phyloP scores from a whole-genome alignment of 129 eudicot genomes.

The Sambucus nigra region DNA sequence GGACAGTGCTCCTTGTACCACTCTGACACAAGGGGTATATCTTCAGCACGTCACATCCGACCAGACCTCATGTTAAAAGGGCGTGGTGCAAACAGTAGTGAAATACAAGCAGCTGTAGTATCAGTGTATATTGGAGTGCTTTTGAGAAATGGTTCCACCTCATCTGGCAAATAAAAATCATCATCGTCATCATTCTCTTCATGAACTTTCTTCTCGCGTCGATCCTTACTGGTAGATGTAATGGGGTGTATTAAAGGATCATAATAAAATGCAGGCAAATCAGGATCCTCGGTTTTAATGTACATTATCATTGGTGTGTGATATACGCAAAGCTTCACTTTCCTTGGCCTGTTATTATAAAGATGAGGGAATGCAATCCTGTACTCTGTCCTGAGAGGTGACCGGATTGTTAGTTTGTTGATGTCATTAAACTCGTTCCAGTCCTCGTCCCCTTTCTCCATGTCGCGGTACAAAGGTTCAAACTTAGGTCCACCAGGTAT shows the following conservation, averaged over 20 bases:
- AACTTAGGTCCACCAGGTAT: slow-evolving; percentile 99
- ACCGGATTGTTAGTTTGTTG: slow-evolving; percentile 85
- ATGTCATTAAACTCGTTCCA: slow-evolving; percentile 99
- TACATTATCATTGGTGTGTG: slow-evolving; percentile 99
- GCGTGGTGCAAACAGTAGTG: slow-evolving; percentile 89
- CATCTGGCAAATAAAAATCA: slow-evolving; percentile 88
- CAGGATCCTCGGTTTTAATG: slow-evolving; percentile 99
- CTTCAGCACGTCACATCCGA: slow-evolving; percentile 97
- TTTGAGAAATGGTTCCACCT: slow-evolving; percentile 71
- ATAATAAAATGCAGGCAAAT: slow-evolving; percentile 90
- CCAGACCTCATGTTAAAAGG: slow-evolving; percentile 99
- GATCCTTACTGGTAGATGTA: slow-evolving; percentile 53
- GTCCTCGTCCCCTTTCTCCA: slow-evolving; percentile 99
- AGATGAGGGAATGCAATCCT: slow-evolving; percentile 96
- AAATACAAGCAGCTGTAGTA: slow-evolving; percentile 97
- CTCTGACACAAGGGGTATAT: slow-evolving; percentile 97
- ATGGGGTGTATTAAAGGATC: slow-evolving; percentile 95
- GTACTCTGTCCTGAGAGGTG: slow-evolving; percentile 96
- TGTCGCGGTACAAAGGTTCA: slow-evolving; percentile 98
- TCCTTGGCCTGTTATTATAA: slow-evolving; percentile 93
- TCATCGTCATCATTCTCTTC: slow-evolving; percentile 82
- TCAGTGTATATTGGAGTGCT: slow-evolving; percentile 83
- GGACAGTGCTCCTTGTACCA: slow-evolving; percentile 99
- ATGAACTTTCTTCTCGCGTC: slow-evolving; percentile 57
- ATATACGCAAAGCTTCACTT: slow-evolving; percentile 75